Evolutionary conservation across 129 eudicot genomes (phyloP).

Genomic region (Cynara cardunculus): DNA sequence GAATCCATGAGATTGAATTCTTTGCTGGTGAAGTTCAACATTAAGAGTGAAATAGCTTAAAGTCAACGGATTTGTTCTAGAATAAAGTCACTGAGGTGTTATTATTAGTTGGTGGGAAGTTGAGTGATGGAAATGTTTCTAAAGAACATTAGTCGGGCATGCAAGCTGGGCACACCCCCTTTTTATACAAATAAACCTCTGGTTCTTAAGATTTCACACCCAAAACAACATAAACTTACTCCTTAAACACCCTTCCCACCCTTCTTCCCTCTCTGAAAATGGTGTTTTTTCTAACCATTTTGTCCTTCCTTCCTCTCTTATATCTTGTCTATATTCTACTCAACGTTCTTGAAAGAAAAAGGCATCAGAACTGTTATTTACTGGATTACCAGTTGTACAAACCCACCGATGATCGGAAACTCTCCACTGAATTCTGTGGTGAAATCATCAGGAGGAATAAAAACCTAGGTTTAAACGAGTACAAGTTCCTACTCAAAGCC

Average conservation of each 20-base stretch:
- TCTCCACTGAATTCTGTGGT: slow-evolving; percentile 33
- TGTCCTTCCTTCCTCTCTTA: slow-evolving; percentile 27
- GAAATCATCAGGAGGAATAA: slow-evolving; percentile 31
- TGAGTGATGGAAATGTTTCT: slow-evolving; percentile 33
- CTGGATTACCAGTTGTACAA: slow-evolving; percentile 48
- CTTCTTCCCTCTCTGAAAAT: slow-evolving; percentile 15
- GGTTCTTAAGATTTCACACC: slow-evolving; percentile 8
- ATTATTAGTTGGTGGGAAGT: slow-evolving; percentile 37
- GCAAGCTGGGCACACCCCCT: slow-evolving; percentile 17
- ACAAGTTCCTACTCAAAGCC: slow-evolving; percentile 38
- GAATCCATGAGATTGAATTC: background rate
- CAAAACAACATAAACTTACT: slow-evolving; percentile 8
- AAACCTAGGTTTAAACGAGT: slow-evolving; percentile 38
- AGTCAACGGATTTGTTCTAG: slow-evolving; percentile 14
- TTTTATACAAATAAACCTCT: slow-evolving; percentile 22
- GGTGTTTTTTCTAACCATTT: slow-evolving; percentile 30
- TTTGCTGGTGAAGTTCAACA: slow-evolving; percentile 1
- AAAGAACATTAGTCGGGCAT: slow-evolving; percentile 13
- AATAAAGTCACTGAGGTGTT: slow-evolving; percentile 20
- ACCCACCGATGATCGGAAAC: slow-evolving; percentile 38
- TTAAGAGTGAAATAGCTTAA: slow-evolving; percentile 9
- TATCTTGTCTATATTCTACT: slow-evolving; percentile 29
- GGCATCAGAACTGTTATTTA: slow-evolving; percentile 38
- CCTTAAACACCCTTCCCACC: slow-evolving; percentile 9
- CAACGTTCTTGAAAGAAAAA: slow-evolving; percentile 18